Base-by-base conservation (phyloP, 805 yeast genomes). In the Ogataea neopini region DNA sequence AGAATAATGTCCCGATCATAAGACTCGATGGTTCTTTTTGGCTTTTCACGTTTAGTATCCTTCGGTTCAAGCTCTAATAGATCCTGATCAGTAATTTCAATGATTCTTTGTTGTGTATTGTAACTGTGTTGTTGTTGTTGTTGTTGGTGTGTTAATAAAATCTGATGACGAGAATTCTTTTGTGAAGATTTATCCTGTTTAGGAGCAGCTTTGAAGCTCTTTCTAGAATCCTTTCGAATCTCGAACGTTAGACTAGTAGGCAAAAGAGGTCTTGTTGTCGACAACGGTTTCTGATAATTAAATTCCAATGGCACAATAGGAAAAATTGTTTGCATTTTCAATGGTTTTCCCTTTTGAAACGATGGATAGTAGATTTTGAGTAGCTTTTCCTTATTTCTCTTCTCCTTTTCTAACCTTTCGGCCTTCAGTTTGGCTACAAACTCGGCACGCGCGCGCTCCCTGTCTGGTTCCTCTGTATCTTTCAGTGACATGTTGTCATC, bases 311-410 rank as follows among this genome's bases (percentile, higher is more conserved):
- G 86, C 9, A 75, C 64, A 8, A 62, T 73, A 1, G 92, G 85
- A 23, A 85, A 86, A 40, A 87, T 67, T 6, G 77, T 64, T 62
- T 85, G 88, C 78, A 84, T 79, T 54, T 81, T 79, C 56, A 85
- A 70, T 1, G 83, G 76, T 38, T 76, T 70, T 20, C 80, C 75
- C 18, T 70, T 71, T 45, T 74, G 70, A 64, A 83, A 88, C 1
- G 76, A 70, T 0, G 96, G 96, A 60, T 76, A 87, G 57, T 80
- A 80, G 29, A 70, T 68, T 34, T 70, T 64, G 25, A 83, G 62
- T 14, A 73, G 47, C 10, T 60, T 61, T 35, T 67, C 68, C 47
- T 45, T 68, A 47, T 62, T 59, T 48, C 58, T 58, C 40, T 64
- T 67, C 42, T 70, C 67, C 25, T 59, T 58, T 19, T 60, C 62